Evolutionary conservation across 1,139 yeast species (phyloP), one percentile per base, ranked within the genome.

Genomic region (Lodderomyces pseudojiufengensis): DNA sequence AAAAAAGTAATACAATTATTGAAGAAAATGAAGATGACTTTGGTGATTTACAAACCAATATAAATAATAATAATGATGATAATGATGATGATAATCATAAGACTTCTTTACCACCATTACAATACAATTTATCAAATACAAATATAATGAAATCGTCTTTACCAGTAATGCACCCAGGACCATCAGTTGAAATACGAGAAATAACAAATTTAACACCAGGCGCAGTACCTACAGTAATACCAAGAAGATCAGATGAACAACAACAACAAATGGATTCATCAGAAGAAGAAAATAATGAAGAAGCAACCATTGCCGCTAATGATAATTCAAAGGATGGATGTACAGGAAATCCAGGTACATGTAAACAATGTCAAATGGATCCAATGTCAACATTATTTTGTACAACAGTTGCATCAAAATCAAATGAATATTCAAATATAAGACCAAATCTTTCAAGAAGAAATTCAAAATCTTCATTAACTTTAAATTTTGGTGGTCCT

Each of bases 361-460:
- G 97, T 57, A 61, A 64, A 14, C 94, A 84, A 59, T 88, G 97
- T 59, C 94, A 82, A 51, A 58, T 69, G 40, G 95, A 87, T 55
- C 95, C 95, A 28, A 80, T 86, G 88, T 83, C 92, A 4, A 85
- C 95, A 1, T 63, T 86, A 27, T 87, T 87, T 62, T 87, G 96
- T 61, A 80, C 94, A 1, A 84, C 95, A 0, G 79, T 86, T 28
- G 95, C 95, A 5, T 73, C 74, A 38, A 73, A 71, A 47, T 47
- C 39, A 15, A 15, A 24, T 11, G 36, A 32, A 13, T 35, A 31
- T 9, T 26, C 42, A 32, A 15, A 37, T 16, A 34, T 29, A 35
- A 31, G 38, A 25, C 35, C 42, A 29, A 33, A 42, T 1, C 29
- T 37, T 12, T 41, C 50, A 14, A 26, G 41, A 21, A 32, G 38